These are phyloP conservation scores for Gonapodya sp. DNA, from an alignment of 192 early-diverging fungal species.

Conservation along the genomic window DNA sequence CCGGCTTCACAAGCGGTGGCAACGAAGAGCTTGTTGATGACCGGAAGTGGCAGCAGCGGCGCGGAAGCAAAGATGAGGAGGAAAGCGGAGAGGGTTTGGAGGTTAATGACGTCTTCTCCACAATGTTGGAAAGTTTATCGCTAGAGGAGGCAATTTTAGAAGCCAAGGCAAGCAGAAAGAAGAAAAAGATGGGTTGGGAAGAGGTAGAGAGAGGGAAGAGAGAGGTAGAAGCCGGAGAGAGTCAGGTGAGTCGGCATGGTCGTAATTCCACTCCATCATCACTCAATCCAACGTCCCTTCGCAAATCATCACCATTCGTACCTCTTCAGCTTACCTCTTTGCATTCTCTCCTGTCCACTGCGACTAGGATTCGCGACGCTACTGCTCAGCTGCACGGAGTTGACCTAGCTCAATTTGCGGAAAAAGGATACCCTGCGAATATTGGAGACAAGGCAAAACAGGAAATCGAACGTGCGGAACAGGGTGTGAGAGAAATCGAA, in stretches of 20 bases:
- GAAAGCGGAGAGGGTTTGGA: background rate
- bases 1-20: too few relatives aligned
- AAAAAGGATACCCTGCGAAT: background rate
- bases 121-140: background rate
- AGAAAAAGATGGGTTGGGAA: background rate
- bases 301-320: too few relatives aligned
- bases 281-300: too few relatives aligned
- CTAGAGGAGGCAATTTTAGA: background rate
- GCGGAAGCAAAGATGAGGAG: background rate
- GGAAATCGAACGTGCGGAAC: background rate
- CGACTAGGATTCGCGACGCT: background rate
- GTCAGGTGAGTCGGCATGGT: background rate
- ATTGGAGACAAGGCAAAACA: background rate
- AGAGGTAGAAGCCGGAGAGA: background rate
- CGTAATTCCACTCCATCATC: too few relatives aligned
- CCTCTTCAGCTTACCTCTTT: background rate
- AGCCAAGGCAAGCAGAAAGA: background rate
- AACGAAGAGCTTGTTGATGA: too few relatives aligned
- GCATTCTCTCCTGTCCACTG: background rate
- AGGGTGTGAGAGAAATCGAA: background rate
- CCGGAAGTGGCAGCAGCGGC: too few relatives aligned
- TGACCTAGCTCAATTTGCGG: background rate
- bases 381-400: constrained; percentile 1
- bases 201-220: background rate
- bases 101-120: background rate